Conservation (phyloP, 371 early-diverging fungal genomes). For the Chytridium lagenaria region DNA sequence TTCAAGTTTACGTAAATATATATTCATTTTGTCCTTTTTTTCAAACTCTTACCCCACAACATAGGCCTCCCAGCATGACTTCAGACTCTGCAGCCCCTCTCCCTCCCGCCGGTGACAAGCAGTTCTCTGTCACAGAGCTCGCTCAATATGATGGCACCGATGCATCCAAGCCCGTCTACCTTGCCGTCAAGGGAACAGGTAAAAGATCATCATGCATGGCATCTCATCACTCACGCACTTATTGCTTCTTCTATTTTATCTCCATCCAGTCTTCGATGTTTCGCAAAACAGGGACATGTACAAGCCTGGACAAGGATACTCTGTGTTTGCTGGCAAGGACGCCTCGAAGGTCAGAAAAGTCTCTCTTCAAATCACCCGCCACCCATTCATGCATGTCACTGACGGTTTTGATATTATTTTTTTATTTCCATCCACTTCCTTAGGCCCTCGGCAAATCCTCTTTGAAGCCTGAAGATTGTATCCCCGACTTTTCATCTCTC, state of each 20-base stretch:
- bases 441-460: conserved; percentile 80
- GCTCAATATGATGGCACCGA: conserved; percentile 80
- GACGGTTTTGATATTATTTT: not conserved
- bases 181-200: conserved; percentile 80
- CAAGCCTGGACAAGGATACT: conserved; percentile 81
- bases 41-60: no score
- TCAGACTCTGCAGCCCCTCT: conserved; percentile 6
- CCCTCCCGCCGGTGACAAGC: conserved; percentile 34
- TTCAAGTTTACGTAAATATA: conserved; percentile 10
- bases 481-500: conserved; percentile 70
- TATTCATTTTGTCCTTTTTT: not conserved
- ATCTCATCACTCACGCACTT: not conserved
- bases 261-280: conserved; percentile 82
- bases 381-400: not conserved
- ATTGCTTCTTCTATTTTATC: not conserved
- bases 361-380: not conserved
- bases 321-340: conserved; percentile 91
- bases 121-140: conserved; percentile 80
- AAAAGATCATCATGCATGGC: not conserved
- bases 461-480: conserved; percentile 75
- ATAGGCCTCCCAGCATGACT: conserved; percentile 22
- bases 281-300: conserved; percentile 75
- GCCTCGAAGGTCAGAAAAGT: conserved; percentile 52
- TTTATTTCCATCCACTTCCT: not conserved
- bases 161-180: conserved; percentile 77